These are phyloP conservation scores for Penicillium frequentans DNA, from an alignment of 2,329 filamentous ascomycete genomes.

Conservation along the genomic window DNA sequence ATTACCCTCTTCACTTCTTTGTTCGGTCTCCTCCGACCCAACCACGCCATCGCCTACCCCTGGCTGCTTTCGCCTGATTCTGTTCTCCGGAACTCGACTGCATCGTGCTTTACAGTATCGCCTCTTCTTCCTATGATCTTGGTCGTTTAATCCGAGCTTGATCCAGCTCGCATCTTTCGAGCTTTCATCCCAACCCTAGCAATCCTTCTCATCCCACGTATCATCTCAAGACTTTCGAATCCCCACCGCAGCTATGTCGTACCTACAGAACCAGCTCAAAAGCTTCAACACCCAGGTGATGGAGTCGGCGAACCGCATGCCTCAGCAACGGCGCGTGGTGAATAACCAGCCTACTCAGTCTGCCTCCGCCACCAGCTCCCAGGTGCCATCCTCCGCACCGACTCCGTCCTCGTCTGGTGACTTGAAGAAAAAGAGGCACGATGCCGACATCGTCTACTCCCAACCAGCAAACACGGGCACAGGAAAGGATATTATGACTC, in stretches of 20 bases:
- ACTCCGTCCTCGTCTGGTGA: conserved; percentile 34
- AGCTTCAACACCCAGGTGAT: conserved; percentile 63
- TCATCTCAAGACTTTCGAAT: not conserved
- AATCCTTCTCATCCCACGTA: conserved; percentile 3
- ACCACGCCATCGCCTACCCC: not conserved
- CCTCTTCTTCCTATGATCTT: conserved; percentile 4
- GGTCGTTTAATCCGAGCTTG: conserved; percentile 5
- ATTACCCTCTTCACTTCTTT: not conserved
- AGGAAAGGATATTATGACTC: conserved; percentile 78
- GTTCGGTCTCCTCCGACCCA: not conserved
- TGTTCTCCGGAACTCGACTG: not conserved
- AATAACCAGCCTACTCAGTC: conserved; percentile 52
- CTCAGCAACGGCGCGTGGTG: conserved; percentile 51
- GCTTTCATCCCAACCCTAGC: not conserved
- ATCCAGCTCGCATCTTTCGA: conserved; percentile 3
- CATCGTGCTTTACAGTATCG: not conserved
- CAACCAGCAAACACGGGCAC: conserved; percentile 75
- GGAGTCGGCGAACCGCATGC: conserved; percentile 64
- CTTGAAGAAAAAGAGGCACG: conserved; percentile 62
- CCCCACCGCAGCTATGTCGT: conserved; percentile 54
- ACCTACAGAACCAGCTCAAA: conserved; percentile 65
- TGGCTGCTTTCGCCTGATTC: not conserved
- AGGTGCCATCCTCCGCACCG: conserved; percentile 40
- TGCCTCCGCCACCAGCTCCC: conserved; percentile 61
- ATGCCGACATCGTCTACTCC: conserved; percentile 62